These are phyloP conservation scores for Penicillium brasilianum DNA, from an alignment of 2,329 filamentous ascomycete genomes.

Conservation along the genomic window DNA sequence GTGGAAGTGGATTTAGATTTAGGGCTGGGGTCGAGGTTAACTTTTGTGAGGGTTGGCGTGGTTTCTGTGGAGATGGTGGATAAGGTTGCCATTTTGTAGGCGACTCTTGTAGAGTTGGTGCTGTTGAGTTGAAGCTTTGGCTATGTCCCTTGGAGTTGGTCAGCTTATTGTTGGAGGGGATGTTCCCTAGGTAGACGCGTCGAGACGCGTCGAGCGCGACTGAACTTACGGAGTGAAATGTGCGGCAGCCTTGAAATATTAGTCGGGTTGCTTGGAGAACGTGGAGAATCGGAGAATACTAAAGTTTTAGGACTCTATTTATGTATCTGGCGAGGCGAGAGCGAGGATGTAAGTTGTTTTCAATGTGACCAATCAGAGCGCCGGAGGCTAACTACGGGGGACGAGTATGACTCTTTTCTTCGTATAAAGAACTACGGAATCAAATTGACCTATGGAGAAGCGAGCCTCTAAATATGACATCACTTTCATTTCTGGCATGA, in stretches of 20 bases:
- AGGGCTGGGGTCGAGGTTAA: background rate
- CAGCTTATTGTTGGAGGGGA: background rate
- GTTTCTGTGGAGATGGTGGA: background rate
- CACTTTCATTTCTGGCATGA: constrained; percentile 9
- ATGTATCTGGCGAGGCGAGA: background rate
- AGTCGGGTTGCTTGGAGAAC: background rate
- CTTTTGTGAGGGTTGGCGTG: background rate
- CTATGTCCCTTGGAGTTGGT: background rate
- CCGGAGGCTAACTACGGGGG: too few species aligned
- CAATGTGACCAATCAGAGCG: constrained; percentile 33
- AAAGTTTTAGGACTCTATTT: background rate
- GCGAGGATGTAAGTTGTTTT: constrained; percentile 33
- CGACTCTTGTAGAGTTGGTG: background rate
- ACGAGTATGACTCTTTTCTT: constrained; percentile 2
- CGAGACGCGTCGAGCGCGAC: background rate
- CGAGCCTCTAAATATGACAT: background rate
- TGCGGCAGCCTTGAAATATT: background rate
- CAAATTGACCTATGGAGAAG: background rate
- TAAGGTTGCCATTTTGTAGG: constrained; percentile 1
- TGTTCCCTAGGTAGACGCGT: background rate
- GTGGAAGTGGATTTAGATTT: constrained; percentile 7
- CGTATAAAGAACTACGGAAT: background rate
- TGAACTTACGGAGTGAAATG: background rate
- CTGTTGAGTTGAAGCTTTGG: background rate
- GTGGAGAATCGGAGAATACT: background rate